Conservation (phyloP, 176 grass and related monocot genomes). For the Musa beccarii region DNA sequence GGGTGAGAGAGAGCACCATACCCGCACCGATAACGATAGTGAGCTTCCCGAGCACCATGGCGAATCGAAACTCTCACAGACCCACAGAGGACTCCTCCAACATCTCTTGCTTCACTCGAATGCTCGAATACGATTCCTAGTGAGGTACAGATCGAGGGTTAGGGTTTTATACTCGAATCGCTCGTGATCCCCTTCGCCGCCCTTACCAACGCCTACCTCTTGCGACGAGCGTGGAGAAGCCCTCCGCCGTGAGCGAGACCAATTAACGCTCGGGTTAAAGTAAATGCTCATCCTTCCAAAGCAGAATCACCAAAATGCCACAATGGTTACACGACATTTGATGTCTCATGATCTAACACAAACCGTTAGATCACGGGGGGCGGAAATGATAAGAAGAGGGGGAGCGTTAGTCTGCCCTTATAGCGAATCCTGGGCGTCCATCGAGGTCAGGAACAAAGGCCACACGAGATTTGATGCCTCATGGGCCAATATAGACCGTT, state of each 20-base stretch:
- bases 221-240: no score
- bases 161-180: background rate
- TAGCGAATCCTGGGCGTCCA: no score
- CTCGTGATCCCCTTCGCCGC: no score
- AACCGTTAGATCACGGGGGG: background rate
- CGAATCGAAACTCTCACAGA: conserved; percentile 1
- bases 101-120: background rate
- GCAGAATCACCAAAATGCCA: background rate
- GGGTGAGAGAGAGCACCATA: background rate
- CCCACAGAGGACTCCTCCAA: background rate
- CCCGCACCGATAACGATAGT: conserved; percentile 24
- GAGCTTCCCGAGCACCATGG: conserved; percentile 23
- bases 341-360: background rate
- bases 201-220: background rate
- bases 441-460: background rate
- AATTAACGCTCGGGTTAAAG: no score
- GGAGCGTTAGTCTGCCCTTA: no score
- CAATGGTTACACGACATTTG: background rate
- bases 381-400: no score
- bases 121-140: background rate
- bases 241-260: no score
- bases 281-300: background rate
- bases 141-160: background rate
- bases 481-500: background rate
- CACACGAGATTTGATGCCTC: background rate